Percentiles rank a stretch among this genome's conserved stretches.
These are phyloP conservation scores for Pyricularia pennisetigena DNA, from an alignment of 2,329 filamentous ascomycete species.

Conservation along the genomic window DNA sequence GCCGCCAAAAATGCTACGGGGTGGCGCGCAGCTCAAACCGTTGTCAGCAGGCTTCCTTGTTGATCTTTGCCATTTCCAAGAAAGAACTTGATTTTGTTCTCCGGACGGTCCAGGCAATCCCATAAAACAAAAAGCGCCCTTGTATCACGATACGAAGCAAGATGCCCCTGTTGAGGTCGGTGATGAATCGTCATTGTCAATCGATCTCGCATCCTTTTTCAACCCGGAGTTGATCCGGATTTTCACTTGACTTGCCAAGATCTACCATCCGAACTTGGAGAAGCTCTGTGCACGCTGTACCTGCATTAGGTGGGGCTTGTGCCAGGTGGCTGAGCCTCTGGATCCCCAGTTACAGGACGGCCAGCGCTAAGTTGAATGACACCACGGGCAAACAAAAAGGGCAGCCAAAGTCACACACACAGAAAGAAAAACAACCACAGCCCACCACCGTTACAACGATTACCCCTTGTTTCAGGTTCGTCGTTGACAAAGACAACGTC, in stretches of 20 bases:
- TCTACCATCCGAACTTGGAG: not conserved
- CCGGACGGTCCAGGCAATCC: not conserved
- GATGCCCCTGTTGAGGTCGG: not conserved
- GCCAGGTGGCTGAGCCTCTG: not conserved
- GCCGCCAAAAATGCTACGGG: not conserved
- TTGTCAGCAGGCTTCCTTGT: not conserved
- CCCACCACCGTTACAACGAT: not conserved
- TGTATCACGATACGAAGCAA: not conserved
- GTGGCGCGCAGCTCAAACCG: not conserved
- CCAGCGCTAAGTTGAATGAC: not conserved
- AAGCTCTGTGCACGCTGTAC: not conserved
- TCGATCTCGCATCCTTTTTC: not conserved
- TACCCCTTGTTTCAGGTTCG: not conserved
- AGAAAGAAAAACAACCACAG: not conserved
- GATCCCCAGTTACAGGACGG: not conserved
- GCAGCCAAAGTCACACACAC: not conserved
- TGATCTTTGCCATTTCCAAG: not conserved
- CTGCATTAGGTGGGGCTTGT: not conserved
- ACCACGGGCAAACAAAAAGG: not conserved
- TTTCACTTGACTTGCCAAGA: not conserved
- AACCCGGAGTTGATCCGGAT: not conserved
- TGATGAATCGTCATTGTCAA: not conserved
- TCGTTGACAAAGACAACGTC: not conserved
- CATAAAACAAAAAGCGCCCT: not conserved
- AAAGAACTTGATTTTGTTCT: not conserved